Percentiles rank a stretch among this genome's conserved stretches.
phyloP scores from a whole-genome alignment of 164 flowering plant genomes.

The Magnolia officinalis region DNA sequence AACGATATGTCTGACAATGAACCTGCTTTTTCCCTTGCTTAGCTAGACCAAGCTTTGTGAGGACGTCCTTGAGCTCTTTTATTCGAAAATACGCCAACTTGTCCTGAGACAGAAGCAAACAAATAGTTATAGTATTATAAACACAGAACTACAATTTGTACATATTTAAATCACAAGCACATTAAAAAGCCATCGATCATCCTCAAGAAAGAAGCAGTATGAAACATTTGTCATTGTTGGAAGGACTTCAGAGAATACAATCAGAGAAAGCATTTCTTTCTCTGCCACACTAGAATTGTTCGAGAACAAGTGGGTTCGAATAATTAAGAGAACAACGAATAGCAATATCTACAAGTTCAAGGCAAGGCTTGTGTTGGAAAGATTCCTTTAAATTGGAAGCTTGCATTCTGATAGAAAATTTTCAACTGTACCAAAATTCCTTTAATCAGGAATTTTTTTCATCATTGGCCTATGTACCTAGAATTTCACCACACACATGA shows the following conservation, averaged over 20 bases:
- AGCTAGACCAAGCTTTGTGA: slow-evolving; percentile 53
- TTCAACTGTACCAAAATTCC: too few species aligned
- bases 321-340: background rate
- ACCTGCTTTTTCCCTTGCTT: slow-evolving; percentile 97
- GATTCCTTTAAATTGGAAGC: too few species aligned
- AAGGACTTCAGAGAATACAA: background rate
- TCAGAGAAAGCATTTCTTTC: background rate
- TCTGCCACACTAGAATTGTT: background rate
- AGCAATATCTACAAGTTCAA: background rate
- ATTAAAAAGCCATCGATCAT: background rate
- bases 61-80: slow-evolving; percentile 39
- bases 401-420: too few species aligned
- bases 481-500: too few species aligned
- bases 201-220: background rate
- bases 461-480: too few species aligned
- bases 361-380: too few species aligned
- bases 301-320: background rate
- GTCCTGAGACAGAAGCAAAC: slow-evolving; percentile 19
- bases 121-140: background rate
- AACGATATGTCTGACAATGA: slow-evolving; percentile 5
- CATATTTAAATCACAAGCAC: background rate
- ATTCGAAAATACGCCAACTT: slow-evolving; percentile 29
- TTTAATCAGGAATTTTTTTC: too few species aligned
- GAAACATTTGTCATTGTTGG: background rate
- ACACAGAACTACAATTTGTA: background rate